Conservation (phyloP, 768 basidiomycete species). For the Chiua virens region DNA sequence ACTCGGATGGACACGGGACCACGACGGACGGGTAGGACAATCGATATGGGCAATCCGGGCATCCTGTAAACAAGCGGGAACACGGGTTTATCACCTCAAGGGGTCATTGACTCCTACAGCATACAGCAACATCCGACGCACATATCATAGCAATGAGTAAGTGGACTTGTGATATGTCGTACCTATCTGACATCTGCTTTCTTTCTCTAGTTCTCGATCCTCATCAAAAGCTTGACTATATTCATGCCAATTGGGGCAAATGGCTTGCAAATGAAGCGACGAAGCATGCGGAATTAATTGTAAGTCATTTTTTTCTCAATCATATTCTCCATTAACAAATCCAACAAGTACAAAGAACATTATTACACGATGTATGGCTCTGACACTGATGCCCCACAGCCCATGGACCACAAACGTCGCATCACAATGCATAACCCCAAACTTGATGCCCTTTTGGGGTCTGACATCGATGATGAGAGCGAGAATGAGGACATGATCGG, state of each 20-base stretch:
- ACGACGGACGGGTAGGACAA: too few species aligned
- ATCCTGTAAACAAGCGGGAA: too few species aligned
- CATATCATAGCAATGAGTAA: conserved; percentile 12
- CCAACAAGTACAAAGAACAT: conserved; percentile 4
- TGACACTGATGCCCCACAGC: not conserved
- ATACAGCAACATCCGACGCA: not conserved
- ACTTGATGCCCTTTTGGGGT: conserved; percentile 1
- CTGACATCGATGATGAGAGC: not conserved
- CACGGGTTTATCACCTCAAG: too few species aligned
- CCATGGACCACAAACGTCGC: not conserved
- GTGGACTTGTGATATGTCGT: not conserved
- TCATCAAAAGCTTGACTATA: conserved; percentile 7
- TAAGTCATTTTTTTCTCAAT: not conserved
- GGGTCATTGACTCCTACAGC: too few species aligned
- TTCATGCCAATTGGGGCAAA: conserved; percentile 1
- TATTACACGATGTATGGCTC: not conserved
- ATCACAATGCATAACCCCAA: conserved; percentile 5
- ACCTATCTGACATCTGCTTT: not conserved
- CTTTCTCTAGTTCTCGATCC: conserved; percentile 1
- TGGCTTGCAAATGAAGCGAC: not conserved
- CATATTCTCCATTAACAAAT: not conserved
- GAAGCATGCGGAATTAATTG: not conserved
- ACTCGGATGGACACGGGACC: too few species aligned
- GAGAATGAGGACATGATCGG: not conserved
- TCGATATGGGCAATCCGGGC: too few species aligned